A percentile compares a stretch with the other conserved stretches of the same genome.
phyloP scores from a whole-genome alignment of 441 rosid species.

The Sinapis alba region DNA sequence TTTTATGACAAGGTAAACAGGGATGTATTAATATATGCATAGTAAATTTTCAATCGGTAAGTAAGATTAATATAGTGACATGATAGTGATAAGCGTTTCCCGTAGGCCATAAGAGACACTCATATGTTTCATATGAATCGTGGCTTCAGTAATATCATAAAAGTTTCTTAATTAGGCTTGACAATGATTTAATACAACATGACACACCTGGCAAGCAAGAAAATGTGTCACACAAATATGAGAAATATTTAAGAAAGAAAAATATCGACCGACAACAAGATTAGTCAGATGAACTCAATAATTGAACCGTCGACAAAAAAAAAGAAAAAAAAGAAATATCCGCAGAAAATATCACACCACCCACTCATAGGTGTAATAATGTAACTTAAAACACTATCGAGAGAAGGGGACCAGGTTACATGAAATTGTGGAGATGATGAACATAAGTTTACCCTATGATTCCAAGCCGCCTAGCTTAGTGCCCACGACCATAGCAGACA shows the following conservation, averaged over 20 bases:
- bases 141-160: not conserved
- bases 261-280: slow-evolving; percentile 31
- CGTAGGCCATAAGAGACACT: not conserved
- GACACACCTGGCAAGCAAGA: not conserved
- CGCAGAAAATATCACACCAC: slow-evolving; percentile 20
- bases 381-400: slow-evolving; percentile 1
- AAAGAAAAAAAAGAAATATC: no score
- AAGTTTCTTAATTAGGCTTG: slow-evolving; percentile 7
- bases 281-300: slow-evolving; percentile 22
- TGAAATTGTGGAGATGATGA: slow-evolving; percentile 37
- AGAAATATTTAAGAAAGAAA: not conserved
- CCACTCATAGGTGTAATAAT: slow-evolving; percentile 13
- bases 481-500: slow-evolving; percentile 32
- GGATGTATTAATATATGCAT: not conserved
- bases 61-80: not conserved
- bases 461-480: slow-evolving; percentile 10
- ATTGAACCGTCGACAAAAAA: no score
- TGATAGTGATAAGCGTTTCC: not conserved
- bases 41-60: not conserved
- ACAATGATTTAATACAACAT: slow-evolving; percentile 1
- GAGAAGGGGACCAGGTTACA: slow-evolving; percentile 41
- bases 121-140: not conserved
- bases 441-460: slow-evolving; percentile 3
- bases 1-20: not conserved
- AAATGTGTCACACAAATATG: not conserved